phyloP scores from a whole-genome alignment of 139 green algal genomes.

The Auxenochlorella pyrenoidosa region DNA sequence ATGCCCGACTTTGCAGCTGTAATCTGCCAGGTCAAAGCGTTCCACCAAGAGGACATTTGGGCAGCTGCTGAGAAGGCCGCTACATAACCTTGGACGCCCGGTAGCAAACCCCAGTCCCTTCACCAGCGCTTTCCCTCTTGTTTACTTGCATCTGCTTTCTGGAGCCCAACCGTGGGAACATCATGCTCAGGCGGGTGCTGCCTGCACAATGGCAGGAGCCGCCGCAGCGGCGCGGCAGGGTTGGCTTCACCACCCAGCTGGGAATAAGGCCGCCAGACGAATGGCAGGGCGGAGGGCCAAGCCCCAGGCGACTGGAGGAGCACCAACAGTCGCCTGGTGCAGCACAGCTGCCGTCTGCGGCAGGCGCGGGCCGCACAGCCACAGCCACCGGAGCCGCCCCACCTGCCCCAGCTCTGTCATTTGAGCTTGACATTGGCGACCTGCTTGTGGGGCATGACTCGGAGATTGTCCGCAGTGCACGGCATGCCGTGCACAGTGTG shows the following conservation, averaged over 20 bases:
- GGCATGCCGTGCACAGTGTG: slow-evolving; percentile 11
- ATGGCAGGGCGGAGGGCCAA: background rate
- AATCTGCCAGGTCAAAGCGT: background rate
- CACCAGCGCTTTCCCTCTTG: background rate
- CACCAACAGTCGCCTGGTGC: background rate
- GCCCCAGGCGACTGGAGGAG: background rate
- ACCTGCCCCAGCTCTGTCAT: background rate
- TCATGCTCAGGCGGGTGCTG: background rate
- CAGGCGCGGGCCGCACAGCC: background rate
- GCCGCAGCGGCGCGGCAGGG: background rate
- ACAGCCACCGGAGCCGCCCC: background rate
- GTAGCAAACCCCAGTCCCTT: background rate
- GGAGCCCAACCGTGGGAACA: background rate
- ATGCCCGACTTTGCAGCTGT: background rate
- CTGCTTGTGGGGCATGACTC: background rate
- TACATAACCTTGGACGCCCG: too few relatives aligned
- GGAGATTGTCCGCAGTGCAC: background rate
- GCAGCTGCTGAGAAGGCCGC: too few relatives aligned
- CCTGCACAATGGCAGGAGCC: background rate
- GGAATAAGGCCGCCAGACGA: background rate
- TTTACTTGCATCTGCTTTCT: background rate
- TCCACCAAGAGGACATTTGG: background rate
- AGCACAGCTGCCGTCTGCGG: background rate
- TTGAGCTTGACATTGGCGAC: background rate
- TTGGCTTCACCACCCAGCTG: background rate